These are phyloP conservation scores for Phytophthora hybrid DNA, from an alignment of 352 stramenopile genomes.

Conservation along the genomic window DNA sequence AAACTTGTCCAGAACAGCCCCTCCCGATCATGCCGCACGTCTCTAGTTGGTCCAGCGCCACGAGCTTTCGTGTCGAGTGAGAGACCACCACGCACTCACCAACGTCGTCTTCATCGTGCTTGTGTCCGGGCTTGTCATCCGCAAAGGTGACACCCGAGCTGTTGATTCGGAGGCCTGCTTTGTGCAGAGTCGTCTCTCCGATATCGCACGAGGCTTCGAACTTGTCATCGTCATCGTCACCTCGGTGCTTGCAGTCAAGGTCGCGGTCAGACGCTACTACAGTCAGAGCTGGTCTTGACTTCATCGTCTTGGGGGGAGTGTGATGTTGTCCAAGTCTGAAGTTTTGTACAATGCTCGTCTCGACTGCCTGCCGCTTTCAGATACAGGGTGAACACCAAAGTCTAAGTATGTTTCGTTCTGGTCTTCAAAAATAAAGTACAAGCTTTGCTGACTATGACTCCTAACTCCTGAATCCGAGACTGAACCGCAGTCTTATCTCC, in stretches of 20 bases:
- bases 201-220: slow-evolving; percentile 80
- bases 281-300: slow-evolving; percentile 24
- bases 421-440: slow-evolving; percentile 30
- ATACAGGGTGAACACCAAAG: slow-evolving; percentile 4
- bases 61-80: slow-evolving; percentile 32
- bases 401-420: slow-evolving; percentile 31
- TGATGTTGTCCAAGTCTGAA: neutral
- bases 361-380: neutral
- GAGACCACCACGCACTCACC: slow-evolving; percentile 14
- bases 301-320: slow-evolving; percentile 14
- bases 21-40: slow-evolving; percentile 62
- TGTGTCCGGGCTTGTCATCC: slow-evolving; percentile 18
- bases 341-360: slow-evolving; percentile 4
- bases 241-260: slow-evolving; percentile 28
- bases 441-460: neutral
- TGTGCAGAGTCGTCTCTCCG: slow-evolving; percentile 75
- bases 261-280: slow-evolving; percentile 27
- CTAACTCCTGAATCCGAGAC: neutral
- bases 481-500: slow-evolving; percentile 16
- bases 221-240: slow-evolving; percentile 46
- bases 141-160: slow-evolving; percentile 66
- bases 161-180: slow-evolving; percentile 74
- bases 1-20: slow-evolving; percentile 70
- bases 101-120: slow-evolving; percentile 34
- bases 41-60: slow-evolving; percentile 65